These are phyloP conservation scores for Pueraria montana DNA, from an alignment of 306 rosid genomes.

Conservation along the genomic window DNA sequence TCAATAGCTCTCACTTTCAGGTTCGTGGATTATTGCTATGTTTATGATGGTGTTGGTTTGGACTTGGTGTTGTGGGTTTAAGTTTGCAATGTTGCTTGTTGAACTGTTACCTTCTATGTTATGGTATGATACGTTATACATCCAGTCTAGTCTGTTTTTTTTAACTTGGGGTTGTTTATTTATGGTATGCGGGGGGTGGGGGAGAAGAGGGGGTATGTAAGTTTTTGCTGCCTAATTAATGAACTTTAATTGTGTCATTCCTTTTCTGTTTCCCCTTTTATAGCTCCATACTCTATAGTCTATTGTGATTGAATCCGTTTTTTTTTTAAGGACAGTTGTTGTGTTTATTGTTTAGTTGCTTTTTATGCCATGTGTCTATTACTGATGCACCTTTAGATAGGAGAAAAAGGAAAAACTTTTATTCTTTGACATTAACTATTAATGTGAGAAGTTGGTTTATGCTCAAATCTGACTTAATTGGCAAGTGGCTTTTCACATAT, in stretches of 20 bases:
- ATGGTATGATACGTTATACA: background rate
- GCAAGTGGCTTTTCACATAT: constrained; percentile 17
- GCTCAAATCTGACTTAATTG: constrained; percentile 34
- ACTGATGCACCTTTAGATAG: constrained; percentile 17
- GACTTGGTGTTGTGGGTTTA: background rate
- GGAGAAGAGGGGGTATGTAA: background rate
- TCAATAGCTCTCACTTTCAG: constrained; percentile 94
- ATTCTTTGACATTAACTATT: constrained; percentile 25
- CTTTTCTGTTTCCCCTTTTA: constrained; percentile 28
- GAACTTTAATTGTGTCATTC: constrained; percentile 12
- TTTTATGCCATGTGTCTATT: constrained; percentile 45
- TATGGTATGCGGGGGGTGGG: constrained; percentile 12
- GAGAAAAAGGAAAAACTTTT: constrained; percentile 11
- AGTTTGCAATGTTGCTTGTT: constrained; percentile 41
- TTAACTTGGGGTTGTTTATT: constrained; percentile 17
- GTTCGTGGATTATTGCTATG: constrained; percentile 54
- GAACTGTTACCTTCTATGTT: constrained; percentile 33
- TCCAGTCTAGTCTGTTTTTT: constrained; percentile 3
- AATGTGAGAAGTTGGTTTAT: constrained; percentile 28
- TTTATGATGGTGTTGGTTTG: constrained; percentile 38
- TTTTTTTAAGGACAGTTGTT: background rate
- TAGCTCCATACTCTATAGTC: background rate
- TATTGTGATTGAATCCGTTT: constrained; percentile 9
- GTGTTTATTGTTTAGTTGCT: constrained; percentile 19
- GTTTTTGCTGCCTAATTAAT: constrained; percentile 39